Evolutionary conservation across 192 early-diverging fungal species (phyloP), one percentile per base, ranked within the genome.

Genomic region (Coemansia sp.): DNA sequence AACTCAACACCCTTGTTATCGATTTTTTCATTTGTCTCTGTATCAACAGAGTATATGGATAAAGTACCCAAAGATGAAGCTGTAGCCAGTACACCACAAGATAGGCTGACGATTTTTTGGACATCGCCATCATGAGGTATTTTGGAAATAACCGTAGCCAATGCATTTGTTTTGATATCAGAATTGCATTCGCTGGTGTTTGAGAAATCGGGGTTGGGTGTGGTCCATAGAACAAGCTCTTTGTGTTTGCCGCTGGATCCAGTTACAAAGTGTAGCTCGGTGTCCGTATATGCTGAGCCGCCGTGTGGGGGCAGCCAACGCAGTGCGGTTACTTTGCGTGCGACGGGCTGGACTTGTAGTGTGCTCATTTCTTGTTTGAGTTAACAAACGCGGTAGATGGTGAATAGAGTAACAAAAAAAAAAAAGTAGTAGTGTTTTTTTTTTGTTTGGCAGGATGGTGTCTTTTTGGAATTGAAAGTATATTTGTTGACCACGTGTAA

Each of bases 181-280:
- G 42, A 8, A 16, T 33, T 11, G 18, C 61, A 48, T 18, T 36
- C 17, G 18, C 48, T 25, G 18, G 48, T 16, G 28, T 65, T 17
- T n/a, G 49, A 22, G 61, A 78, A 78, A 61, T 83, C 81, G 0
- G 75, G 81, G 48, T 78, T 78, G 10, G 12, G 52, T 12, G 81
- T 75, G 10, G 72, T 75, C 81, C 81, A 83, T n/a, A 83, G 70
- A 7, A 70, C 61, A 5, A 83, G 69, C 72, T 83, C 81, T 36
- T 73, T 65, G 64, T 71, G 65, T 28, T 71, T 75, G 56, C 40
- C 76, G 29, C 72, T 60, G 11, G 75, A 74, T 7, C 80, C 80
- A 0, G 66, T 77, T 4, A 75, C 64, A 56, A 83, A 83, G 34
- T 69, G 52, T 16, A 75, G 61, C 1, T 71, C 67, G 0, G 75